Evolutionary conservation across 2,329 filamentous ascomycete species (phyloP).

Genomic region (Sphaerulina vaccinii): DNA sequence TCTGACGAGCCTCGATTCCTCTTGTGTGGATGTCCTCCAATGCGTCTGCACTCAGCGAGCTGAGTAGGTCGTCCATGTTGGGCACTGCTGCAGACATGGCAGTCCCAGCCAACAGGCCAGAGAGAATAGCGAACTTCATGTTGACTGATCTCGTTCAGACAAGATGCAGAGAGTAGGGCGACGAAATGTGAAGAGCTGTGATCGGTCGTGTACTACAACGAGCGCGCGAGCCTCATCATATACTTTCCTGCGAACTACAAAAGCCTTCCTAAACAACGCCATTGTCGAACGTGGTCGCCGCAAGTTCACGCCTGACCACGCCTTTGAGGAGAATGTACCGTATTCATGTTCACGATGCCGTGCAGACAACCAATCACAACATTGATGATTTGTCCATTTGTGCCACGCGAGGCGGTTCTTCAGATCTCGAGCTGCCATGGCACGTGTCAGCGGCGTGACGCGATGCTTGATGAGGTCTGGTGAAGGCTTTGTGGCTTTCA

Average conservation of each 20-base stretch:
- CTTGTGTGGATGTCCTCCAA: neutral
- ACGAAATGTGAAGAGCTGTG: neutral
- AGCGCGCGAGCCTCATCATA: neutral
- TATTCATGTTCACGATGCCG: neutral
- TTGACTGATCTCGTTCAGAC: neutral
- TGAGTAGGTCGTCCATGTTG: neutral
- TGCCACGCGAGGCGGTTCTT: neutral
- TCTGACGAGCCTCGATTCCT: conserved; percentile 2
- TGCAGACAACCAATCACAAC: conserved; percentile 1
- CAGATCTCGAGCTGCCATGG: neutral
- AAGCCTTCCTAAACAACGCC: neutral
- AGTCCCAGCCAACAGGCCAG: conserved; percentile 1
- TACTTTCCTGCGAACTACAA: neutral
- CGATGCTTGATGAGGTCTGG: neutral
- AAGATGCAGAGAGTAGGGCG: neutral
- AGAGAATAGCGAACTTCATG: conserved; percentile 1
- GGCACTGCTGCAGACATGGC: neutral
- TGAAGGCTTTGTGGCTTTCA: neutral
- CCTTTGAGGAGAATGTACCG: neutral
- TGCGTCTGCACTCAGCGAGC: neutral
- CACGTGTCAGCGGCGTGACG: conserved; percentile 7
- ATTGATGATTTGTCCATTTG: neutral
- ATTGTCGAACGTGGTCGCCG: neutral
- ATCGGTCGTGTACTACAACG: neutral
- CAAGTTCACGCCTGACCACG: conserved; percentile 1